phyloP scores from a whole-genome alignment of 306 rosid genomes.

The Urtica urens region DNA sequence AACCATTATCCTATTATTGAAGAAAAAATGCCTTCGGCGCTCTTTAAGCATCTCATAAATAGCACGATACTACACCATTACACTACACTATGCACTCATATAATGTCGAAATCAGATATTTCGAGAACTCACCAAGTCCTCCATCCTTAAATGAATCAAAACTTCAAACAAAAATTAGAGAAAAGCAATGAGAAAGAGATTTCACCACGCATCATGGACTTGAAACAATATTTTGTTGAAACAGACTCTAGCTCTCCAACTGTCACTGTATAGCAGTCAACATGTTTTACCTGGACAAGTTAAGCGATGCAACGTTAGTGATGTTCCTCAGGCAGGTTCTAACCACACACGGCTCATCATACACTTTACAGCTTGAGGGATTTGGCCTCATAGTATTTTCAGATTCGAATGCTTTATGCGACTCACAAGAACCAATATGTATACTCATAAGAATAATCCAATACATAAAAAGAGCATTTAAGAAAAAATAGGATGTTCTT shows the following conservation, averaged over 20 bases:
- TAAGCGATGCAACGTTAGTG: not conserved
- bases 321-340: not conserved
- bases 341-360: not conserved
- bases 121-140: not conserved
- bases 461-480: not conserved
- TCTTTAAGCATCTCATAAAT: not conserved
- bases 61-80: too few relatives aligned
- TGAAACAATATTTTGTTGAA: constrained; percentile 57
- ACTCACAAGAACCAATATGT: too few relatives aligned
- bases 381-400: too few relatives aligned
- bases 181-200: not conserved
- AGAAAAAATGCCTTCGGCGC: not conserved
- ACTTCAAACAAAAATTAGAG: not conserved
- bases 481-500: too few relatives aligned
- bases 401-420: too few relatives aligned
- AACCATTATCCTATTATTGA: not conserved
- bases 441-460: not conserved
- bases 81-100: too few relatives aligned
- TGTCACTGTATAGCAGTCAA: constrained; percentile 63
- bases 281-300: constrained; percentile 57
- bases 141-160: too few relatives aligned
- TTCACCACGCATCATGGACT: constrained; percentile 97
- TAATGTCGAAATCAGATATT: too few relatives aligned
- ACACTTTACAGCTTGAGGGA: too few relatives aligned
- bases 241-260: constrained; percentile 71